Evolutionary conservation across 176 grass and related monocot species (phyloP).

Genomic region (Zizania latifolia): DNA sequence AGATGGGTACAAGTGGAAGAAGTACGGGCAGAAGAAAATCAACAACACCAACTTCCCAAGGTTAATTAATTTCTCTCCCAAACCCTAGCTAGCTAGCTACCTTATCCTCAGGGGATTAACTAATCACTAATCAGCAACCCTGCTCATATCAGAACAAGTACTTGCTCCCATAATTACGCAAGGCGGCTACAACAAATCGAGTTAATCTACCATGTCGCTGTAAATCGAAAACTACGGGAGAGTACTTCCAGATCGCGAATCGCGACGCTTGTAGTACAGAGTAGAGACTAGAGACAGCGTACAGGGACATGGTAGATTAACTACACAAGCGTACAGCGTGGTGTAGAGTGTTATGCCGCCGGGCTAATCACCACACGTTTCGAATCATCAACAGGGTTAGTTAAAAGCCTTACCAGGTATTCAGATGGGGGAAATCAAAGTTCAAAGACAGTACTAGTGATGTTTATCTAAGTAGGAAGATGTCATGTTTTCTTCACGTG

Average conservation of each 20-base stretch:
- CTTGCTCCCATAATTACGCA: not conserved
- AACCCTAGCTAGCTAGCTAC: too few relatives aligned
- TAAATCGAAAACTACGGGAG: too few relatives aligned
- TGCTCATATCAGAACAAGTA: not conserved
- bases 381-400: not conserved
- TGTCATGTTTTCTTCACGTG: slow-evolving; percentile 3
- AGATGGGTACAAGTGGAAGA: slow-evolving; percentile 58
- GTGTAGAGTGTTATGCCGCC: too few relatives aligned
- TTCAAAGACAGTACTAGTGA: not conserved
- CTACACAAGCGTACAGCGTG: too few relatives aligned
- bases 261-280: too few relatives aligned
- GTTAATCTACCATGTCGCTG: too few relatives aligned
- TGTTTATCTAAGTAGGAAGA: too few relatives aligned
- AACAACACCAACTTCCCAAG: slow-evolving; percentile 38
- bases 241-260: too few relatives aligned
- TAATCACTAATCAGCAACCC: not conserved
- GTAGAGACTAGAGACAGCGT: too few relatives aligned
- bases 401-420: not conserved
- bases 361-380: slow-evolving; percentile 20
- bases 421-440: not conserved
- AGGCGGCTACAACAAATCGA: not conserved
- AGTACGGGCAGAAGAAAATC: slow-evolving; percentile 71
- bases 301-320: too few relatives aligned
- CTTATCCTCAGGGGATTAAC: too few relatives aligned
- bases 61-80: slow-evolving; percentile 14